A percentile compares a stretch with the other conserved stretches of the same genome.
These are phyloP conservation scores for Solanum pinnatisectum DNA, from an alignment of 257 asterid species.

Conservation along the genomic window DNA sequence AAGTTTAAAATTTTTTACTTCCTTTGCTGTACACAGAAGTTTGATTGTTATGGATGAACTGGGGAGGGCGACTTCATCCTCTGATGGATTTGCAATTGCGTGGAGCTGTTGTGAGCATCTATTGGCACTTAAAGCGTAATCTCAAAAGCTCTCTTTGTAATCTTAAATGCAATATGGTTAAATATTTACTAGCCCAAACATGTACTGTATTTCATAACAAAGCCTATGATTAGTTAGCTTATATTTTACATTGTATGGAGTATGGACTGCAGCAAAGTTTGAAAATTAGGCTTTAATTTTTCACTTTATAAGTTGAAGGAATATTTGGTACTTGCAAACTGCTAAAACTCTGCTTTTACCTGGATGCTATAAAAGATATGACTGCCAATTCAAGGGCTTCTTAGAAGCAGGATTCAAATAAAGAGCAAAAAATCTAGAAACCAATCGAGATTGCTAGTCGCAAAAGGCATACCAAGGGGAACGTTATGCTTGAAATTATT, in stretches of 20 bases:
- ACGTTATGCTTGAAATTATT: not conserved
- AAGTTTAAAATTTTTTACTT: not conserved
- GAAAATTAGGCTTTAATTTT: not conserved
- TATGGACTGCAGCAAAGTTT: not conserved
- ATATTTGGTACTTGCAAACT: not conserved
- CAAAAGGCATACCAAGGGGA: not conserved
- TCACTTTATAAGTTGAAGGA: not conserved
- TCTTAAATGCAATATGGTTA: not conserved
- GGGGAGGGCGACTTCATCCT: slow-evolving; percentile 97
- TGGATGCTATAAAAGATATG: not conserved
- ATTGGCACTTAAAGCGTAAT: slow-evolving; percentile 71
- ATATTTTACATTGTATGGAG: not conserved
- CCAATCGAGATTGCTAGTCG: not conserved
- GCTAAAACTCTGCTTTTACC: not conserved
- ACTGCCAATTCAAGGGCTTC: not conserved
- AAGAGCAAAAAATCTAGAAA: not conserved
- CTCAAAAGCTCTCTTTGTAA: slow-evolving; percentile 3
- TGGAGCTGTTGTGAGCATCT: slow-evolving; percentile 99
- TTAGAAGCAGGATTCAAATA: not conserved
- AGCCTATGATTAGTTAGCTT: not conserved
- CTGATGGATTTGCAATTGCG: slow-evolving; percentile 93
- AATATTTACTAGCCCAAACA: not conserved
- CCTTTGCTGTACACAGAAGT: slow-evolving; percentile 48
- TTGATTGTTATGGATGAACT: slow-evolving; percentile 90
- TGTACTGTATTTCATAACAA: not conserved